These are phyloP conservation scores for Claviceps capensis DNA, from an alignment of 2,329 filamentous ascomycete species.

Conservation along the genomic window DNA sequence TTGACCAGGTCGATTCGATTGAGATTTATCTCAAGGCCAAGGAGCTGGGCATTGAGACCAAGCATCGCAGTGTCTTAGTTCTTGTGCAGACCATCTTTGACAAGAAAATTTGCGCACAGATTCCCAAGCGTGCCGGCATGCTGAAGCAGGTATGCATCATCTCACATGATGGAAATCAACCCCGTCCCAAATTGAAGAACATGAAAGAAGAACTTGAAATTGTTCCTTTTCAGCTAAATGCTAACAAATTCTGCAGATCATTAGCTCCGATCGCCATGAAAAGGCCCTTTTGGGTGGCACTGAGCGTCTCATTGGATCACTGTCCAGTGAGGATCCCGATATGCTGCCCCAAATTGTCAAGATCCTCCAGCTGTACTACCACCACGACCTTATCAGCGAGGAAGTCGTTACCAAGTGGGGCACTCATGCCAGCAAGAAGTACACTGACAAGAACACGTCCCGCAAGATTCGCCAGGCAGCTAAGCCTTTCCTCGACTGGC, in stretches of 20 bases:
- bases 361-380: constrained; percentile 80
- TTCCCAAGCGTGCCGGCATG: constrained; percentile 69
- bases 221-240: background rate
- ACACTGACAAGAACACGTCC: constrained; percentile 76
- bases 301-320: constrained; percentile 69
- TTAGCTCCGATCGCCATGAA: constrained; percentile 84
- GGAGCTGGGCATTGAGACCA: constrained; percentile 84
- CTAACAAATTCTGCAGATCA: constrained; percentile 15
- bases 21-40: constrained; percentile 94
- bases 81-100: constrained; percentile 90
- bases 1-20: constrained; percentile 73
- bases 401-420: constrained; percentile 86
- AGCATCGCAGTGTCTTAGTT: constrained; percentile 86
- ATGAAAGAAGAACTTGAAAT: too few relatives aligned
- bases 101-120: constrained; percentile 77
- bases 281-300: constrained; percentile 91
- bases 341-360: constrained; percentile 65
- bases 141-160: constrained; percentile 60
- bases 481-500: constrained; percentile 88
- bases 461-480: constrained; percentile 94
- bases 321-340: constrained; percentile 64
- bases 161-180: background rate
- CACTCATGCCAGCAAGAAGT: constrained; percentile 94
- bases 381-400: constrained; percentile 78
- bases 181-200: background rate